Base-by-base conservation (phyloP, 768 basidiomycete genomes). In the Boletus rufocinnamomeus region DNA sequence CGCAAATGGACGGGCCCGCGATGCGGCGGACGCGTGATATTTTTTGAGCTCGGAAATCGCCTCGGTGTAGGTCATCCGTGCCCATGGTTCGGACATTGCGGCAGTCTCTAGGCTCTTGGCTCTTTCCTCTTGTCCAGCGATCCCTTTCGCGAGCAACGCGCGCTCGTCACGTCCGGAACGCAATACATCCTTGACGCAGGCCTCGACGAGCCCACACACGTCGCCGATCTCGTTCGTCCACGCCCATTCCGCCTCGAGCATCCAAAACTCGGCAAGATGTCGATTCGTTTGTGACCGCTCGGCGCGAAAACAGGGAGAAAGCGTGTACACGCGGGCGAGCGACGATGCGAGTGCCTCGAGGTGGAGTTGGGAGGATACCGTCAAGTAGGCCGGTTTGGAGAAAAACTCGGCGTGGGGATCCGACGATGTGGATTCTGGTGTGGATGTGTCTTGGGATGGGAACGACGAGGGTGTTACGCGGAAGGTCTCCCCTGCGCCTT, bases 251-350 rank as follows among this genome's bases (percentile, higher is more conserved):
- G 92, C 95, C 75, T 99, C 97, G 54, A 98, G 84, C 97, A 99
- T 99, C 91, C 93, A 98, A 73, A 99, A 99, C 72, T 99, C 97
- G 51, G 93, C 86, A 14, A 99, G 82, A 70, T 99, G 97, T n/a
- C 96, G 81, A 34, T 84, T 84, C 2, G 96, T 98, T 63, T 88
- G 82, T 3, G 88, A 91, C 6, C 85, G 85, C 69, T 99, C 97
- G 23, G 97, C 96, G 17, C 97, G 89, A 75, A 99, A 99, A 63
- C 90, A 89, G 0, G 97, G 95, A 0, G 91, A 88, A 25, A 99
- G 83, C 1, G 95, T 95, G 77, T 95, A 99, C 1, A 92, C 90
- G 21, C 95, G 85, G 0, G 88, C 82, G 19, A 95, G 74, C 0
- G 92, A 82, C 8, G 84, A 80, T 10, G 91, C 84, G 50, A 97